A percentile compares a stretch with the other conserved stretches of the same genome.
These are phyloP conservation scores for Metschnikowia arizonensis DNA, from an alignment of 805 yeast genomes.

Conservation along the genomic window DNA sequence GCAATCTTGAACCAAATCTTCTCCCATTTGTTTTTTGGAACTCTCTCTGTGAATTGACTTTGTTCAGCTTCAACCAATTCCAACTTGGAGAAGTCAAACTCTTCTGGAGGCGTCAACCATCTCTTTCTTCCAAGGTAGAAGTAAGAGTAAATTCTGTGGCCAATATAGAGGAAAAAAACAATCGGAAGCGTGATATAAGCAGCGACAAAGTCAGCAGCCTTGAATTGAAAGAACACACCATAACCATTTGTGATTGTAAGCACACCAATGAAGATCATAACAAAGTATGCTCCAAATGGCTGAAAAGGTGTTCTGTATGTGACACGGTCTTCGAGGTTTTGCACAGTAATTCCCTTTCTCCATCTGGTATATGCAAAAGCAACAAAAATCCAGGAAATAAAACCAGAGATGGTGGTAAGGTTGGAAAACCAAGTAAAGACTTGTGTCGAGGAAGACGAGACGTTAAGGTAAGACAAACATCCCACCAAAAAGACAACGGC, in stretches of 20 bases:
- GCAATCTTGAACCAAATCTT: conserved; percentile 47
- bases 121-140: conserved; percentile 22
- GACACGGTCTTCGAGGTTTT: conserved; percentile 50
- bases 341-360: conserved; percentile 58
- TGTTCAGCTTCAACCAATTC: conserved; percentile 57
- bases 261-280: conserved; percentile 46
- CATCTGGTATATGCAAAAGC: conserved; percentile 54
- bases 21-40: conserved; percentile 40
- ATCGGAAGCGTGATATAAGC: conserved; percentile 67
- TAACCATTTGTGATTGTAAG: conserved; percentile 70
- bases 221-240: conserved; percentile 59
- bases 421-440: conserved; percentile 66
- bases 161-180: conserved; percentile 49
- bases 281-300: conserved; percentile 56
- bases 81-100: conserved; percentile 59
- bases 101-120: conserved; percentile 49
- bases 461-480: conserved; percentile 51
- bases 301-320: conserved; percentile 55
- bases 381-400: conserved; percentile 58
- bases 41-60: conserved; percentile 31
- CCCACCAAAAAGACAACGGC: conserved; percentile 33
- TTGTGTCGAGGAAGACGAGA: conserved; percentile 46
- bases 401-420: conserved; percentile 63
- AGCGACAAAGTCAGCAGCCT: conserved; percentile 67
- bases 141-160: conserved; percentile 49